phyloP scores from a whole-genome alignment of 1,139 yeast genomes.

The Pichia sp. region DNA sequence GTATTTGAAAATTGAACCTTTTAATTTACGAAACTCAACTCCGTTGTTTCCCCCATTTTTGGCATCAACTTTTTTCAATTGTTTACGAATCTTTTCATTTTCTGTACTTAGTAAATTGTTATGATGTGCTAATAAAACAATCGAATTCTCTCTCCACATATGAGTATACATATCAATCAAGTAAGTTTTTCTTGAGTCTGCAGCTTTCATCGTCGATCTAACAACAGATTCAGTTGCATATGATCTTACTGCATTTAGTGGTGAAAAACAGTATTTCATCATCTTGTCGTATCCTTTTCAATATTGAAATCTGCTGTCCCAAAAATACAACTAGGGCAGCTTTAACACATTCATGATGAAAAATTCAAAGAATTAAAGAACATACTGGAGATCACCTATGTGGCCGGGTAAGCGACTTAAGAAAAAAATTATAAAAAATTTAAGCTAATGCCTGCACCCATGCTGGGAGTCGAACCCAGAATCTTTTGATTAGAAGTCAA shows the following conservation, averaged over 20 bases:
- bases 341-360: no score
- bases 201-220: constrained; percentile 44
- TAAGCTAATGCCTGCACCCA: constrained; percentile 15
- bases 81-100: constrained; percentile 52
- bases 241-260: background rate
- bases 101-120: constrained; percentile 70
- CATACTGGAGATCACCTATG: no score
- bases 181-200: constrained; percentile 69
- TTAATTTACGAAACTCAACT: constrained; percentile 48
- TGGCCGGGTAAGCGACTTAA: background rate
- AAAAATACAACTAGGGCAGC: no score
- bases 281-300: no score
- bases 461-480: constrained; percentile 17
- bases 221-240: constrained; percentile 8
- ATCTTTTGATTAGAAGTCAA: constrained; percentile 16
- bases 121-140: constrained; percentile 74
- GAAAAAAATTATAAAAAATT: constrained; percentile 2
- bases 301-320: no score
- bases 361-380: no score
- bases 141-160: constrained; percentile 57
- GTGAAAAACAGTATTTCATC: no score
- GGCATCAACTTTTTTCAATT: constrained; percentile 48
- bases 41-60: constrained; percentile 27
- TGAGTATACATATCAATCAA: constrained; percentile 71
- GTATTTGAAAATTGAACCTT: constrained; percentile 63